phyloP scores from a whole-genome alignment of 2,329 filamentous ascomycete species.

The Aspergillus phoenicis region DNA sequence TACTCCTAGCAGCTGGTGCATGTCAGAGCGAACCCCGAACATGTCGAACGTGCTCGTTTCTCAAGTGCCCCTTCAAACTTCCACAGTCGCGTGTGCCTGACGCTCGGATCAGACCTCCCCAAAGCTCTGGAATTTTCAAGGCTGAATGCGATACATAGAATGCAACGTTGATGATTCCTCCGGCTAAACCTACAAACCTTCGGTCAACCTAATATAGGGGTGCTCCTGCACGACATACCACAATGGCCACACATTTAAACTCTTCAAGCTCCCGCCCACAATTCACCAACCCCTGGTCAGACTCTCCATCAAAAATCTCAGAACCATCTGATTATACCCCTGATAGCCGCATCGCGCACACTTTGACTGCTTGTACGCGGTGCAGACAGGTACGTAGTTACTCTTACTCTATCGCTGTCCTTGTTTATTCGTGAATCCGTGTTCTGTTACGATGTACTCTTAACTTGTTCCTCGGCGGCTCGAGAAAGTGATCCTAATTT shows the following conservation, averaged over 20 bases:
- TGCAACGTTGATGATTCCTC: slow-evolving; percentile 4
- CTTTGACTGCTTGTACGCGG: slow-evolving; percentile 53
- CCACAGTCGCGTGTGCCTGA: slow-evolving; percentile 17
- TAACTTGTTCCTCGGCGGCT: background rate
- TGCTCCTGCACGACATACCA: slow-evolving; percentile 8
- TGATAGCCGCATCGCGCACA: slow-evolving; percentile 49
- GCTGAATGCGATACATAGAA: slow-evolving; percentile 17
- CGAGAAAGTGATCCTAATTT: slow-evolving; percentile 6
- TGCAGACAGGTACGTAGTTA: slow-evolving; percentile 50
- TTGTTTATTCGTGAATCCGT: background rate
- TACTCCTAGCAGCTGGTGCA: slow-evolving; percentile 17
- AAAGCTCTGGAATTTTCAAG: background rate
- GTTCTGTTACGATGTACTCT: background rate
- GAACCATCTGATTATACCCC: slow-evolving; percentile 34
- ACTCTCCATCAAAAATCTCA: slow-evolving; percentile 31
- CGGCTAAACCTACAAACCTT: slow-evolving; percentile 7
- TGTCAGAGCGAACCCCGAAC: slow-evolving; percentile 21
- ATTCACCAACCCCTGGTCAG: slow-evolving; percentile 31
- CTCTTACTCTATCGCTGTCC: slow-evolving; percentile 8
- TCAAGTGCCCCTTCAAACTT: slow-evolving; percentile 17
- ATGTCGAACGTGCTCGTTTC: slow-evolving; percentile 26
- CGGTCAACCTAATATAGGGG: slow-evolving; percentile 14
- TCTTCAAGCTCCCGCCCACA: slow-evolving; percentile 22
- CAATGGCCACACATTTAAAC: slow-evolving; percentile 26
- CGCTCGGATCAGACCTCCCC: slow-evolving; percentile 2